Base-by-base conservation (phyloP, 108 stramenopile species). In the Fragilaria radians region DNA sequence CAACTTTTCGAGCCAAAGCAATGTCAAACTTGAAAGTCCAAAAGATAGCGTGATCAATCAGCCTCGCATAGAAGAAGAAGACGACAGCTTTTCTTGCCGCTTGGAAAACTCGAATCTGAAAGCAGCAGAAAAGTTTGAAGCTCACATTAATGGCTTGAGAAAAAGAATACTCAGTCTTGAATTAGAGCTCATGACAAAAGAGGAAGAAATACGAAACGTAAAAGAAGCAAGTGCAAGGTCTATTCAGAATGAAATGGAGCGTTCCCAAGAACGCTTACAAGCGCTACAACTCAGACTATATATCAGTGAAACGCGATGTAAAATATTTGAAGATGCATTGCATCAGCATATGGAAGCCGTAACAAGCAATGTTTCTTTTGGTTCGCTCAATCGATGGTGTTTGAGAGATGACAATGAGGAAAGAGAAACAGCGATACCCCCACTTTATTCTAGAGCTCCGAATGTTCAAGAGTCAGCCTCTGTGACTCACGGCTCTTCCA, bases 201-300 rank as follows among this genome's bases (percentile, higher is more conserved):
- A 65, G 25, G 50, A 32, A 5, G 3, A 32, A 24, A n/a, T 62
- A 2, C 3, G 55, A 23, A 28, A 61, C 23, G 60, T 46, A 30
- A 28, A 26, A 21, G 18, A 33, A 33, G 53, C 22, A 33, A 59
- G 67, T 32, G 47, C 30, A 42, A 60, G 49, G 31, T 31, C 26
- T 2, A 30, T 66, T 17, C 52, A 22, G 22, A 5, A 52, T 4
- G 59, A 66, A 53, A 56, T 57, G 24, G 65, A 71, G 33, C 22
- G 21, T 24, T 54, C 45, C 28, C 54, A 61, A 9, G 62, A 78
- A 17, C 52, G 52, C 5, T 57, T 72, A n/a, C 77, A 78, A 62
- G 63, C 63, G 34, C 33, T 78, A 18, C 77, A 78, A 48, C 48
- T 78, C 3, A 57, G 77, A 55, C 57, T 78, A 19, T 78, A 78